Conservation (phyloP, 805 yeast species). For the Saturnispora diversa region DNA sequence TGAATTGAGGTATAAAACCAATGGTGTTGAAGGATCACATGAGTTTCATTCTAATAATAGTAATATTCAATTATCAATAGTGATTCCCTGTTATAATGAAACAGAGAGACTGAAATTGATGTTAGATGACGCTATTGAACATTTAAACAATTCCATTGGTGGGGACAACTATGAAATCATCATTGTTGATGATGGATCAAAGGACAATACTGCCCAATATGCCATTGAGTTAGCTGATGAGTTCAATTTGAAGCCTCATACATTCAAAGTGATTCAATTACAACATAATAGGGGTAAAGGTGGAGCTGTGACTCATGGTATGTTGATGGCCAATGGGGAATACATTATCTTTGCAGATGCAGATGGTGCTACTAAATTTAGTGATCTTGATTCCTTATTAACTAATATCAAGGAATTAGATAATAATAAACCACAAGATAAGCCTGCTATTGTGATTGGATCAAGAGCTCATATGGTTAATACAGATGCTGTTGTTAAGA, state of each 20-base stretch:
- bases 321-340: constrained; percentile 64
- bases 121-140: constrained; percentile 61
- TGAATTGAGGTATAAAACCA: constrained; percentile 48
- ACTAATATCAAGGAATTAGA: constrained; percentile 31
- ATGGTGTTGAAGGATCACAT: constrained; percentile 32
- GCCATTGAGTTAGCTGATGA: constrained; percentile 56
- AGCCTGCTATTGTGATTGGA: constrained; percentile 71
- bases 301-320: constrained; percentile 94
- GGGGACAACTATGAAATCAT: constrained; percentile 59
- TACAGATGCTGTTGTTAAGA: constrained; percentile 92
- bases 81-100: constrained; percentile 93
- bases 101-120: constrained; percentile 58
- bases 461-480: constrained; percentile 95
- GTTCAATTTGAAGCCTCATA: constrained; percentile 44
- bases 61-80: constrained; percentile 48
- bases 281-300: constrained; percentile 84
- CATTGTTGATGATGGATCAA: constrained; percentile 88
- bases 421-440: constrained; percentile 16
- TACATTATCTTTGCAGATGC: constrained; percentile 90
- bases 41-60: constrained; percentile 26
- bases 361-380: constrained; percentile 87
- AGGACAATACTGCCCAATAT: constrained; percentile 66
- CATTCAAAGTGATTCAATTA: constrained; percentile 62
- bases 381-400: constrained; percentile 52
- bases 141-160: constrained; percentile 31